Conservation (phyloP, 75 land plant genomes). For the Picea glauca region DNA sequence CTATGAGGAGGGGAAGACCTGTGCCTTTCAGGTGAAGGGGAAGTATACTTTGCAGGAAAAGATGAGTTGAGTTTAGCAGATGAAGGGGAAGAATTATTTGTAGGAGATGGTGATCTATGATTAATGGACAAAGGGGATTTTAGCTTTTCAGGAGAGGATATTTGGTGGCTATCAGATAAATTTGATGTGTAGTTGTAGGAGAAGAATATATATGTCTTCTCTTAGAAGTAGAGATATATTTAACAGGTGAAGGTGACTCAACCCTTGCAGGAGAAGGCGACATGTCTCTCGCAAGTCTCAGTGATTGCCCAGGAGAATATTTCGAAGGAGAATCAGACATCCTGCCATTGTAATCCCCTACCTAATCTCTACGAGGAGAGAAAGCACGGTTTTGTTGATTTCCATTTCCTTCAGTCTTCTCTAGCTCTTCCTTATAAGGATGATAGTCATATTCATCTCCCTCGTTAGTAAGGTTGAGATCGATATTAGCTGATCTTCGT, state of each 20-base stretch:
- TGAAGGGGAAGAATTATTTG: not conserved
- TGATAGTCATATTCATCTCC: constrained; percentile 11
- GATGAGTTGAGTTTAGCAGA: not conserved
- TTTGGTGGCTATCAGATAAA: constrained; percentile 10
- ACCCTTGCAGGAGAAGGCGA: constrained; percentile 9
- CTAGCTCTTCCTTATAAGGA: not conserved
- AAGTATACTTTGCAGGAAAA: not conserved
- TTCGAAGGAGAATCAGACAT: not conserved
- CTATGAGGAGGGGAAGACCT: too few species aligned
- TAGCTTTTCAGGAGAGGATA: not conserved
- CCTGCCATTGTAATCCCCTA: not conserved
- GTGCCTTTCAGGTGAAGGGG: constrained; percentile 12
- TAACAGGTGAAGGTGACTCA: constrained; percentile 11
- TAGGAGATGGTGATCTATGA: not conserved
- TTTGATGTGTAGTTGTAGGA: not conserved
- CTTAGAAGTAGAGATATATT: not conserved
- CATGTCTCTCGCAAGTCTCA: constrained; percentile 4
- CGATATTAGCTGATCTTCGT: constrained; percentile 4
- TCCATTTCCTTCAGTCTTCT: not conserved
- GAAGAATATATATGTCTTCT: not conserved
- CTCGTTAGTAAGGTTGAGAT: constrained; percentile 7
- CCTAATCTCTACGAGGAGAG: not conserved
- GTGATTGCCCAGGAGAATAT: not conserved
- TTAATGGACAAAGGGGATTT: not conserved
- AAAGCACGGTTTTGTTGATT: not conserved